Evolutionary conservation across 345 rosid genomes (phyloP), one percentile per base, ranked within the genome.

Genomic region (Euphorbia lathyris): DNA sequence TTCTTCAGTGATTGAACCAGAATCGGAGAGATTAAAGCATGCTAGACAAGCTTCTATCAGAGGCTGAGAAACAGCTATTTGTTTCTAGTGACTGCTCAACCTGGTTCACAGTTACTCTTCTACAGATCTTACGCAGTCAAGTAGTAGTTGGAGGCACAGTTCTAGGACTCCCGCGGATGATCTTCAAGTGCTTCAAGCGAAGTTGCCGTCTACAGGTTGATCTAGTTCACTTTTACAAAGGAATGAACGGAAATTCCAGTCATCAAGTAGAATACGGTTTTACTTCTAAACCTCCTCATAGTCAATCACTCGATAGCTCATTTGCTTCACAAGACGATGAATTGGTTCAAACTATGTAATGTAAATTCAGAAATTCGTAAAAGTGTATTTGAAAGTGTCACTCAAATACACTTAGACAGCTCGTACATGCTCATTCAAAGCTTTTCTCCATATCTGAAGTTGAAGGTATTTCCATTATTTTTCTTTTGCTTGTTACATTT

Each of bases 1-100:
- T 70, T 78, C 59, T 77, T 66, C 77, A 95, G 99, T 91, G 83
- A 83, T 78, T 69, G 99, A 90, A 66, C 86, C 85, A 16, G 97
- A 95, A 76, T 70, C 88, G 80, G 97, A 85, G 80, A 90, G 89
- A 68, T 72, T 95, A 70, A 95, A 95, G 84, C 95, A 84, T 85
- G 93, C 99, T 56, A 77, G 92, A 72, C n/a, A 95, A 87, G 87
- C 97, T 95, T 80, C 97, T 95, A 65, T 91, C 97, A 1, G 97
- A 91, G 72, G 92, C 99, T 14, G 96, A 91, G 90, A 95, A 88
- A 77, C 99, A 90, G 76, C 80, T 95, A 52, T 72, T 93, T 68
- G 85, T 86, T 72, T 87, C 97, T 59, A 95, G 81, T 73, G 99
- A 95, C 75, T 93, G 97, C 64, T 90, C 96, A 32, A 95, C 97